These are phyloP conservation scores for Senna tora DNA, from an alignment of 306 rosid genomes.

Conservation along the genomic window DNA sequence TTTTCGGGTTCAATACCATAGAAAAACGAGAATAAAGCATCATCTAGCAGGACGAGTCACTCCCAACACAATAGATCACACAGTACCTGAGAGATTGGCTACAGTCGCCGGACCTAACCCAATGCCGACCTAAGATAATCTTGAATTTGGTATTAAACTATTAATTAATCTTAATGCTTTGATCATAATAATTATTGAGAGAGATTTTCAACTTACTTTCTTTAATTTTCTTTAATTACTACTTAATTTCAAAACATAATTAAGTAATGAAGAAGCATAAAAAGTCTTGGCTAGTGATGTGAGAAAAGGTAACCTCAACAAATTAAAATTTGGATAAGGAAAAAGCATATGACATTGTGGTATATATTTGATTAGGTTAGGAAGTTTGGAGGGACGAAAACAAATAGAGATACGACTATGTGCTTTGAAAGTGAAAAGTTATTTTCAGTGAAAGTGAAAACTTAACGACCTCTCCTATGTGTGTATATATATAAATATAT, in stretches of 20 bases:
- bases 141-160: not conserved
- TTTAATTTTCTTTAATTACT: no score
- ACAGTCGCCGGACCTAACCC: no score
- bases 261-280: not conserved
- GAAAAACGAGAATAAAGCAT: no score
- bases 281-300: conserved; percentile 31
- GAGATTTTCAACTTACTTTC: not conserved
- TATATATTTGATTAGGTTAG: conserved; percentile 3
- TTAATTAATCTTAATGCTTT: not conserved
- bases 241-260: conserved; percentile 7
- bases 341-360: not conserved
- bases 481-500: not conserved
- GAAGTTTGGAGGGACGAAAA: conserved; percentile 1
- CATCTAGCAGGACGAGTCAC: no score
- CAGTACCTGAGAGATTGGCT: no score
- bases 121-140: not conserved
- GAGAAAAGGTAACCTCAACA: conserved; percentile 23
- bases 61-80: no score
- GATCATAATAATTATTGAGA: conserved; percentile 1
- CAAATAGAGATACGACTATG: conserved; percentile 22
- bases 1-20: no score
- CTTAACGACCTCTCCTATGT: conserved; percentile 18
- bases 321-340: conserved; percentile 7
- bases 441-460: conserved; percentile 21
- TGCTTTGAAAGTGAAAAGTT: conserved; percentile 12